Conservation (phyloP, 2,329 filamentous ascomycete genomes). For the Cercospora citrullina region DNA sequence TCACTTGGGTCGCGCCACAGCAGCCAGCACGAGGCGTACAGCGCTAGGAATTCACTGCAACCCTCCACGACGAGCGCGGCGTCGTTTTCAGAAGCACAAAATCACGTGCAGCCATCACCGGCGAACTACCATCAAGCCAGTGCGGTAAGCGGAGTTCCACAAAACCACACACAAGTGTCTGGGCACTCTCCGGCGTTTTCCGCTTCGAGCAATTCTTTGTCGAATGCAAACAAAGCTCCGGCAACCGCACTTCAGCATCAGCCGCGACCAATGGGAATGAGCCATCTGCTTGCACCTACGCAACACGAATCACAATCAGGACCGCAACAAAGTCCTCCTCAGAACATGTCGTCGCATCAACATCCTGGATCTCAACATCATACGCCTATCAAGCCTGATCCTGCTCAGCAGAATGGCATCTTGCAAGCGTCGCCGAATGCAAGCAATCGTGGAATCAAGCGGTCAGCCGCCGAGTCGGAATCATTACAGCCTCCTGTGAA, state of each 20-base stretch:
- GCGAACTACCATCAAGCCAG: constrained; percentile 16
- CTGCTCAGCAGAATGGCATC: constrained; percentile 3
- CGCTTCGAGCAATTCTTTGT: constrained; percentile 13
- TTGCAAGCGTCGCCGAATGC: constrained; percentile 7
- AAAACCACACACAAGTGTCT: constrained; percentile 25
- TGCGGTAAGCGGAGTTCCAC: constrained; percentile 27
- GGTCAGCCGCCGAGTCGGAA: constrained; percentile 28
- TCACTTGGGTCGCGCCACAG: constrained; percentile 37
- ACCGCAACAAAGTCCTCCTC: constrained; percentile 10
- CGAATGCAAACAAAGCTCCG: constrained; percentile 11
- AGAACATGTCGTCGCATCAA: constrained; percentile 12
- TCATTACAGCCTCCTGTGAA: constrained; percentile 32
- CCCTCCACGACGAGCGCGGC: constrained; percentile 23
- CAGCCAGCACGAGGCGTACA: constrained; percentile 36
- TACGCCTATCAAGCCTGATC: not conserved
- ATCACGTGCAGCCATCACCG: constrained; percentile 29
- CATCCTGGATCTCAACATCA: constrained; percentile 4
- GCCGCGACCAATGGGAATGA: constrained; percentile 35
- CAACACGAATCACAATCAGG: constrained; percentile 19
- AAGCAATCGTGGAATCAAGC: constrained; percentile 15
- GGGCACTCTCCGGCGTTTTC: constrained; percentile 19
- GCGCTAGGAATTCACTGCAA: constrained; percentile 32
- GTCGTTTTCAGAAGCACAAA: constrained; percentile 26
- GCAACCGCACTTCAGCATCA: constrained; percentile 28
- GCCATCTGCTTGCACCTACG: constrained; percentile 34